Evolutionary conservation across 148 eudicot species (phyloP).

Genomic region (Persicaria tinctoria): DNA sequence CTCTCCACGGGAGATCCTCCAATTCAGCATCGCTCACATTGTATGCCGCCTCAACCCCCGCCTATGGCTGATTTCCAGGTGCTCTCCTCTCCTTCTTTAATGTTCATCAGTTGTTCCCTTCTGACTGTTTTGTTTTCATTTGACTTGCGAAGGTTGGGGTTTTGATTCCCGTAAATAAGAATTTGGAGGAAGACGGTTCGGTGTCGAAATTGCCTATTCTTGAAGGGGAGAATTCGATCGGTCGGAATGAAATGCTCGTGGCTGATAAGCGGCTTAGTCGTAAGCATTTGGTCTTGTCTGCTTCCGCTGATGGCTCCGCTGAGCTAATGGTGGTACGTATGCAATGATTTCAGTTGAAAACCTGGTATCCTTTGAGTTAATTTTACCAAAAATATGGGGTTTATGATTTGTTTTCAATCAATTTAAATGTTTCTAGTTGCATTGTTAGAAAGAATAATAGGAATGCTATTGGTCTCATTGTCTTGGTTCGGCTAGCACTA

Average conservation of each 20-base stretch:
- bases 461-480: neutral
- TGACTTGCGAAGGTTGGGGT: conserved; percentile 44
- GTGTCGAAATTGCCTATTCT: conserved; percentile 40
- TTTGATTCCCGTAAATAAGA: conserved; percentile 47
- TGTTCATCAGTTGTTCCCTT: neutral
- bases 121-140: neutral
- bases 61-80: conserved; percentile 8
- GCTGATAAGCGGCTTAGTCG: conserved; percentile 87
- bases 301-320: conserved; percentile 37
- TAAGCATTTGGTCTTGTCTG: conserved; percentile 48
- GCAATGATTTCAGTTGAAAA: neutral
- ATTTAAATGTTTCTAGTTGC: neutral
- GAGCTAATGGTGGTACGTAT: conserved; percentile 45
- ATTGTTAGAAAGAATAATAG: neutral
- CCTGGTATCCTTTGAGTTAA: neutral
- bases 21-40: neutral
- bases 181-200: conserved; percentile 43
- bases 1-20: neutral
- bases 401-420: neutral
- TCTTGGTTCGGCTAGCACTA: neutral
- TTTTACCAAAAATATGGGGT: neutral
- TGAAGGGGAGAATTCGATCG: conserved; percentile 49
- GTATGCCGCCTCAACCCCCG: neutral
- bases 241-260: conserved; percentile 49
- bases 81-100: neutral